Base-by-base conservation (phyloP, 2,329 filamentous ascomycete genomes). In the Pseudogymnoascus sp. region DNA sequence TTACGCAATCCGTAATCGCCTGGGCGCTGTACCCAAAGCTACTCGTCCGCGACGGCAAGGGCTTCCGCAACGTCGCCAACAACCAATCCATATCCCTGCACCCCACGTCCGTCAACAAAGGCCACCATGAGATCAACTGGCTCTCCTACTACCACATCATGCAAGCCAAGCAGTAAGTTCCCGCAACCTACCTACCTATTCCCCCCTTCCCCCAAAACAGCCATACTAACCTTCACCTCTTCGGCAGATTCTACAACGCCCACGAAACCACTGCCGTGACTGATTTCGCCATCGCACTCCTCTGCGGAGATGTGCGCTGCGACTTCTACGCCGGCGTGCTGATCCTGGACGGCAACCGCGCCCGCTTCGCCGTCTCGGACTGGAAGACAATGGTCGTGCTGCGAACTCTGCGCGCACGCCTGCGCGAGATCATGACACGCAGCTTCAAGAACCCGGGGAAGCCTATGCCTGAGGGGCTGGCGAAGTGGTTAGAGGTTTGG, bases 11-110 rank as follows among this genome's bases (percentile, higher is more conserved):
- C 0, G 89, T 97, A 41, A 89, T 97, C 67, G 89, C 92, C 0
- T 96, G 90, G 84, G 92, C 90, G 60, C 96, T 99, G 77, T 97
- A 99, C 70, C 94, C 94, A 0, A 97, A 96, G 69, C 82, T 99
- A 13, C 81, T 97, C 3, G 84, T 88, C 26, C 85, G 89, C 61
- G 92, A 97, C 69, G 85, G 84, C 26, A 95, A 92, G 76, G 91
- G 90, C 10, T 89, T 92, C 80, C 87, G 92, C 61, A 97, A 97
- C 67, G 86, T 97, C 63, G 86, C 89, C 60, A 97, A 96, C 76
- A 97, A 95, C 72, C 93, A 97, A 73, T 83, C 84, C 47, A 92
- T 99, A 67, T 91, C 86, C 62, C 78, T 99, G 17, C 91, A 96
- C 67, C 89, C 92, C 0, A 89, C 88, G 0, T 96, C 91, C 1